These are phyloP conservation scores for Aquilaria yunnanensis DNA, from an alignment of 345 rosid species.

Conservation along the genomic window DNA sequence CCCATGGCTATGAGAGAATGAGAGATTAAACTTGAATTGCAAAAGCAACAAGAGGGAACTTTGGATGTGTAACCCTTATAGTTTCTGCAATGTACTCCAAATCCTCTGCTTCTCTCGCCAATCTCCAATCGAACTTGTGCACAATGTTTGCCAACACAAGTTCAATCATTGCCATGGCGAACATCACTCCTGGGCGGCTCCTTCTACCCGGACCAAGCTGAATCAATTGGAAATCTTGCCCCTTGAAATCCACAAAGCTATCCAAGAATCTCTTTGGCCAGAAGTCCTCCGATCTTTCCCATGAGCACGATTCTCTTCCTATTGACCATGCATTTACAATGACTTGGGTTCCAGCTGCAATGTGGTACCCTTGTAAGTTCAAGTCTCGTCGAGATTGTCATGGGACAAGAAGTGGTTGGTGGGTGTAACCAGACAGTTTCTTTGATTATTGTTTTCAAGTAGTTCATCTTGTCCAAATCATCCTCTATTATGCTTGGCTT, in stretches of 20 bases:
- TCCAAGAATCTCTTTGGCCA: too few species aligned
- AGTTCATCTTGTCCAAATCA: too few species aligned
- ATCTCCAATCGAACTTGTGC: conserved; percentile 15
- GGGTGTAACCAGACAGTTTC: conserved; percentile 23
- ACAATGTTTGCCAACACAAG: conserved; percentile 7
- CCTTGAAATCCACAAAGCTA: too few species aligned
- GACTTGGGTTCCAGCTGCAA: too few species aligned
- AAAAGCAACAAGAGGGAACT: too few species aligned
- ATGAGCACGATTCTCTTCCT: too few species aligned
- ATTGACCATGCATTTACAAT: too few species aligned
- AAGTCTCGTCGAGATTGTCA: conserved; percentile 20
- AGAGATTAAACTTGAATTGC: too few species aligned
- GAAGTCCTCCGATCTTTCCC: too few species aligned
- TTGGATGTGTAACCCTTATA: background rate
- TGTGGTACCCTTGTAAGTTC: background rate
- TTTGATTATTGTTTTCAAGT: too few species aligned
- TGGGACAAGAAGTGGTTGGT: conserved; percentile 23
- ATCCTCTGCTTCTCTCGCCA: background rate
- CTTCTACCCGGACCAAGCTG: conserved; percentile 35
- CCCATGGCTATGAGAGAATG: too few species aligned
- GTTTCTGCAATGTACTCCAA: conserved; percentile 4
- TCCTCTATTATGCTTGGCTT: conserved; percentile 3
- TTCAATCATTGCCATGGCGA: conserved; percentile 24
- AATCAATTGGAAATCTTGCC: conserved; percentile 22
- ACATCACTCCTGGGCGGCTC: conserved; percentile 21